Evolutionary conservation across 228 moss, liverwort and hornwort genomes (phyloP).

Genomic region (Sphagnum fallax): DNA sequence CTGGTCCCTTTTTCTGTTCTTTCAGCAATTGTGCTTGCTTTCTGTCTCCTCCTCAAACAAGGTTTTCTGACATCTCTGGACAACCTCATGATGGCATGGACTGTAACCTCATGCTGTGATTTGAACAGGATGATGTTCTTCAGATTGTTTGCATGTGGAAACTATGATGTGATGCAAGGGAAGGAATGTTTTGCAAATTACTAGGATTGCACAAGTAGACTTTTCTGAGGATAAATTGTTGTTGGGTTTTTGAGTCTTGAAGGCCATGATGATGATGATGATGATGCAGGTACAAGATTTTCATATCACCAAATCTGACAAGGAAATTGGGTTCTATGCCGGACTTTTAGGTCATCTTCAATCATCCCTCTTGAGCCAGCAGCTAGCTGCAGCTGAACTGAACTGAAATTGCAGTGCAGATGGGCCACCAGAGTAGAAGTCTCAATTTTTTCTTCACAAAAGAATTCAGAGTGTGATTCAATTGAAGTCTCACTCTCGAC

Average conservation of each 20-base stretch:
- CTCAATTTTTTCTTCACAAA: too few relatives aligned
- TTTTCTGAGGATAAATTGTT: too few relatives aligned
- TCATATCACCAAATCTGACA: conserved; percentile 29
- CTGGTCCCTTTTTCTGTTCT: too few relatives aligned
- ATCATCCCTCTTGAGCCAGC: not conserved
- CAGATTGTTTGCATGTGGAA: not conserved
- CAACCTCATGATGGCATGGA: too few relatives aligned
- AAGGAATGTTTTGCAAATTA: too few relatives aligned
- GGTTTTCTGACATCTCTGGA: too few relatives aligned
- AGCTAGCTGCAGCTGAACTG: not conserved
- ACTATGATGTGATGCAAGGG: not conserved
- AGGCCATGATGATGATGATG: not conserved
- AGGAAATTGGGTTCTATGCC: conserved; percentile 58
- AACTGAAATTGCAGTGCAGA: not conserved
- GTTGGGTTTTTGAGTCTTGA: too few relatives aligned
- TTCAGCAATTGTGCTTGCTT: too few relatives aligned
- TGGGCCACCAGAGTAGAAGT: not conserved
- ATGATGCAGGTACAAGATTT: conserved; percentile 39
- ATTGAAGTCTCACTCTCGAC: not conserved
- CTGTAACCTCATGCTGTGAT: not conserved
- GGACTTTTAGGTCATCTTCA: conserved; percentile 42
- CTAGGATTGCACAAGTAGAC: too few relatives aligned
- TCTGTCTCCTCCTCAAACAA: too few relatives aligned
- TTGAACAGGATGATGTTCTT: not conserved
- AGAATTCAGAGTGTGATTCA: not conserved